Evolutionary conservation across 306 rosid genomes (phyloP).

Genomic region (Corylus heterophylla): DNA sequence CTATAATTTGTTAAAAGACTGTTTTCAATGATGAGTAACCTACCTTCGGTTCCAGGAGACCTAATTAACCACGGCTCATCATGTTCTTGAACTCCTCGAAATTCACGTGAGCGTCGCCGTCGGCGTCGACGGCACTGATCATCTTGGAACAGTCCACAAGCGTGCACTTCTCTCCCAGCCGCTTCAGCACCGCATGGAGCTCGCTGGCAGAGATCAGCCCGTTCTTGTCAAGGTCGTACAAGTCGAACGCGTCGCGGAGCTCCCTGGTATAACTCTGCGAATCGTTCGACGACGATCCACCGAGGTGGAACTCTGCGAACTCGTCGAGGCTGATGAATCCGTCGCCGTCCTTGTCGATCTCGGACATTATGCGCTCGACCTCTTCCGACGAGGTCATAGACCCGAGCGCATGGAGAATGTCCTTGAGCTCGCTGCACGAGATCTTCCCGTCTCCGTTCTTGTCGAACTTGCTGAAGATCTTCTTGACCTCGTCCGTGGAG

Average conservation of each 20-base stretch:
- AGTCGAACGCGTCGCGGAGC: slow-evolving; percentile 82
- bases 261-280: slow-evolving; percentile 39
- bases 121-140: slow-evolving; percentile 82
- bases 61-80: slow-evolving; percentile 60
- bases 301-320: slow-evolving; percentile 63
- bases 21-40: not conserved
- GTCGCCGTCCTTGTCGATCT: slow-evolving; percentile 79
- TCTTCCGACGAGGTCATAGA: slow-evolving; percentile 58
- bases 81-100: slow-evolving; percentile 96
- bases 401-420: slow-evolving; percentile 57
- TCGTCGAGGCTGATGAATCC: slow-evolving; percentile 77
- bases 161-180: slow-evolving; percentile 81
- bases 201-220: slow-evolving; percentile 77
- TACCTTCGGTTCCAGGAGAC: slow-evolving; percentile 2
- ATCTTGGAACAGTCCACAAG: slow-evolving; percentile 64
- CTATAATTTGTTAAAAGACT: not conserved
- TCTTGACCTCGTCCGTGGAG: slow-evolving; percentile 56
- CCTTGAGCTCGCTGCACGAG: slow-evolving; percentile 62
- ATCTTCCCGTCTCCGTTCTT: slow-evolving; percentile 89
- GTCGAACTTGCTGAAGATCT: slow-evolving; percentile 83
- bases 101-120: slow-evolving; percentile 84
- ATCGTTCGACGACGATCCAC: slow-evolving; percentile 8
- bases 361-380: slow-evolving; percentile 66
- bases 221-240: slow-evolving; percentile 85
- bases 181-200: slow-evolving; percentile 63